These are phyloP conservation scores for Yamadazyma diospyri DNA, from an alignment of 1,139 yeast species.

Conservation along the genomic window DNA sequence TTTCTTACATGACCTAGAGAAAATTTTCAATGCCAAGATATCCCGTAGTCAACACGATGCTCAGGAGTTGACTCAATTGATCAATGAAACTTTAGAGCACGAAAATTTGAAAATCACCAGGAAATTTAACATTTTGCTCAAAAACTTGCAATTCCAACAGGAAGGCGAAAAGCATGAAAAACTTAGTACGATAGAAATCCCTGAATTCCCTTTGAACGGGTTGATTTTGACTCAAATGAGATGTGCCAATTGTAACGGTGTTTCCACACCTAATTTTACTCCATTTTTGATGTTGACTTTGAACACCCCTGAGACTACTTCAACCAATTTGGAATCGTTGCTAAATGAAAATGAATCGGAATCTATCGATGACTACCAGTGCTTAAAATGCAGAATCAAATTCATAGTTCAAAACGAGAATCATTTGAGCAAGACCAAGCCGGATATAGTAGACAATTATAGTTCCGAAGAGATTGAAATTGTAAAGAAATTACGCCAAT, in stretches of 20 bases:
- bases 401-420: constrained; percentile 41
- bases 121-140: constrained; percentile 22
- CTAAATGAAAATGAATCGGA: constrained; percentile 62
- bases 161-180: constrained; percentile 2
- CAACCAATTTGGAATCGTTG: constrained; percentile 50
- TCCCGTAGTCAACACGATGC: constrained; percentile 91
- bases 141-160: constrained; percentile 7
- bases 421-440: constrained; percentile 12
- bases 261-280: constrained; percentile 56
- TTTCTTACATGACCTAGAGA: constrained; percentile 66
- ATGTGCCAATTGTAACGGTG: constrained; percentile 64
- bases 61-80: constrained; percentile 80
- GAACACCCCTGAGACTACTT: constrained; percentile 61
- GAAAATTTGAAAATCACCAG: constrained; percentile 52
- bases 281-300: constrained; percentile 73
- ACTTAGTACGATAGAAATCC: constrained; percentile 34
- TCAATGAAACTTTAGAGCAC: constrained; percentile 72
- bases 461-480: constrained; percentile 16
- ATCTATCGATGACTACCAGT: constrained; percentile 75
- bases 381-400: constrained; percentile 61
- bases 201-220: constrained; percentile 75
- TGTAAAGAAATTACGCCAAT: constrained; percentile 24
- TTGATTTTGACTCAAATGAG: constrained; percentile 60
- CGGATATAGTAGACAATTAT: constrained; percentile 6
- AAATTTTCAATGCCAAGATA: constrained; percentile 72